Evolutionary conservation across 148 eudicot genomes (phyloP).

Genomic region (Chenopodium berlandieri): DNA sequence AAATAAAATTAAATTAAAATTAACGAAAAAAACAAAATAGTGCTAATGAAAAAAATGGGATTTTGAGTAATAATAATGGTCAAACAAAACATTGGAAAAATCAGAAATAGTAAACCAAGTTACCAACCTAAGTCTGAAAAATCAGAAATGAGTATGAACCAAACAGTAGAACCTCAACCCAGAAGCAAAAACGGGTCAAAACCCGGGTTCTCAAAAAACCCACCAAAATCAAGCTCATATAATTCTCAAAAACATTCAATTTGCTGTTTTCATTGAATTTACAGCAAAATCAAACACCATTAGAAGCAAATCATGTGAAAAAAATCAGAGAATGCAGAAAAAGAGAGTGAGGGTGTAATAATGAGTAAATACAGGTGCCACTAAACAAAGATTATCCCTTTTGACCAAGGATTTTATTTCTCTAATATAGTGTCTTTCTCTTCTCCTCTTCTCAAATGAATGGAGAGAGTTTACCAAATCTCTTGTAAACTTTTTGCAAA

Average conservation of each 20-base stretch:
- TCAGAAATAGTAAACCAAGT: no score
- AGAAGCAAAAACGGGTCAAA: constrained; percentile 18
- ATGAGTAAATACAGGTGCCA: constrained; percentile 26
- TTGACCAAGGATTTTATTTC: constrained; percentile 38
- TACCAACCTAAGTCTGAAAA: constrained; percentile 14
- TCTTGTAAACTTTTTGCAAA: constrained; percentile 44
- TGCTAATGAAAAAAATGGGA: constrained; percentile 5
- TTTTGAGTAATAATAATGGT: constrained; percentile 3
- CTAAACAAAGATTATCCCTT: constrained; percentile 37
- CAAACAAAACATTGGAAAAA: constrained; percentile 24
- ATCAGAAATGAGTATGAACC: constrained; percentile 18
- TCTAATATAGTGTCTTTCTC: not conserved
- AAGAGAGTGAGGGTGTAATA: constrained; percentile 19
- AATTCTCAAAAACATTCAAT: constrained; percentile 28
- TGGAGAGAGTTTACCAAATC: constrained; percentile 32
- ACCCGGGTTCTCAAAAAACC: constrained; percentile 13
- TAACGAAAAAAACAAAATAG: not conserved
- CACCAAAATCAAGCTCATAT: constrained; percentile 4
- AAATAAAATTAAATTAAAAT: not conserved
- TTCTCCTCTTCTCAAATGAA: not conserved
- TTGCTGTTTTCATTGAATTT: constrained; percentile 41
- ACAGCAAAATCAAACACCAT: constrained; percentile 17
- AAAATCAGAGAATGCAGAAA: not conserved
- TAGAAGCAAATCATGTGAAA: constrained; percentile 1
- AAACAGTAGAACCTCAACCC: not conserved